These are phyloP conservation scores for Stephania japonica DNA, from an alignment of 164 flowering plant genomes.

Conservation along the genomic window DNA sequence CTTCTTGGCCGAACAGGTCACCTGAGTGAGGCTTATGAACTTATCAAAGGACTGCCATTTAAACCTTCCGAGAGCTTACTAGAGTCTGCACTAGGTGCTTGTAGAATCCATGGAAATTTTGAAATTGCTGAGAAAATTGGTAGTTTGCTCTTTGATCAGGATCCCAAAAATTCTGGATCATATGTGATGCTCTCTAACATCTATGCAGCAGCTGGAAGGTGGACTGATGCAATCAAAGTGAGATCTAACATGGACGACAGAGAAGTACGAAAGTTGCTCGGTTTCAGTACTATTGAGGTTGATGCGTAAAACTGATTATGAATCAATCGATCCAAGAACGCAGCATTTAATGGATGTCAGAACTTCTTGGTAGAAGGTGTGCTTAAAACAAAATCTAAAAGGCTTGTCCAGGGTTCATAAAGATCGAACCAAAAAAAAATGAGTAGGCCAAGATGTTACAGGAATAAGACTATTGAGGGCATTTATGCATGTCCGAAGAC, in stretches of 20 bases:
- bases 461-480: too few relatives aligned
- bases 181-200: slow-evolving; percentile 40
- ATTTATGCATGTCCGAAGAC: too few relatives aligned
- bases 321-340: background rate
- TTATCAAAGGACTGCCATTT: slow-evolving; percentile 34
- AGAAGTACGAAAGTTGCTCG: slow-evolving; percentile 29
- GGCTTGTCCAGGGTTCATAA: too few relatives aligned
- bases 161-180: slow-evolving; percentile 30
- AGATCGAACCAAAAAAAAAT: too few relatives aligned
- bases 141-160: slow-evolving; percentile 22
- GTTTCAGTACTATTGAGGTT: slow-evolving; percentile 27
- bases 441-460: too few relatives aligned
- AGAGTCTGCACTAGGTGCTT: slow-evolving; percentile 52
- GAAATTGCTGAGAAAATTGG: slow-evolving; percentile 38
- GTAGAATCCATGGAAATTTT: slow-evolving; percentile 39
- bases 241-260: slow-evolving; percentile 31
- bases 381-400: background rate
- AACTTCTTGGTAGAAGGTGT: background rate
- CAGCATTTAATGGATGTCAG: background rate
- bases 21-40: slow-evolving; percentile 41
- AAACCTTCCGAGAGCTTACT: slow-evolving; percentile 30
- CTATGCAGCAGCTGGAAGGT: slow-evolving; percentile 41
- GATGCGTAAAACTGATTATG: background rate
- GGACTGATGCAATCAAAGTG: slow-evolving; percentile 30
- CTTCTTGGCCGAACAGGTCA: slow-evolving; percentile 51